Conservation (phyloP, 768 basidiomycete species). For the Leucogyrophana mollusca region DNA sequence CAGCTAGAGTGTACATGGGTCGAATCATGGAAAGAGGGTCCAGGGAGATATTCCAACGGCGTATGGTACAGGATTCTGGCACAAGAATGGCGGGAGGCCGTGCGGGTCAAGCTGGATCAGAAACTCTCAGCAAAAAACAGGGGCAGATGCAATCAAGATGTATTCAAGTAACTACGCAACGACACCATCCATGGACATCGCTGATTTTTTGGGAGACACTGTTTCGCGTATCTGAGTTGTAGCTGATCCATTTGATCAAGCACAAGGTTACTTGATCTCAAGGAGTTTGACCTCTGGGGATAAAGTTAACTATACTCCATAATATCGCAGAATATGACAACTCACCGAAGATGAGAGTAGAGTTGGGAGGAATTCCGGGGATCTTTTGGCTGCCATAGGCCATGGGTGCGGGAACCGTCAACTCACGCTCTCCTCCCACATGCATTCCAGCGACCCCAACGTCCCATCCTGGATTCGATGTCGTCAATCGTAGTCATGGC, state of each 20-base stretch:
- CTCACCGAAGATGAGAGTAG: constrained; percentile 82
- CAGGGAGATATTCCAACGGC: too few species aligned
- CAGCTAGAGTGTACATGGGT: too few species aligned
- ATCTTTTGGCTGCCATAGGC: constrained; percentile 69
- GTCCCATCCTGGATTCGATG: constrained; percentile 69
- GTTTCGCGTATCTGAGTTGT: too few species aligned
- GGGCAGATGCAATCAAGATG: too few species aligned
- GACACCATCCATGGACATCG: too few species aligned
- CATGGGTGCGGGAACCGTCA: constrained; percentile 71
- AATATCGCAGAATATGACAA: constrained; percentile 8
- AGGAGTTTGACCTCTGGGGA: constrained; percentile 68
- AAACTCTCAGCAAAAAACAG: constrained; percentile 11
- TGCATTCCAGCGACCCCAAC: constrained; percentile 92
- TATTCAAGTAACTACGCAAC: too few species aligned
- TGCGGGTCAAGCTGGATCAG: constrained; percentile 33
- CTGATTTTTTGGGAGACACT: too few species aligned
- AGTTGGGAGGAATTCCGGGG: constrained; percentile 68
- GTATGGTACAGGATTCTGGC: too few species aligned
- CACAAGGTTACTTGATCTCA: constrained; percentile 55
- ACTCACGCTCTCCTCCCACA: constrained; percentile 80
- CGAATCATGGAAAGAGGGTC: too few species aligned
- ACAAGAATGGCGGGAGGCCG: too few species aligned
- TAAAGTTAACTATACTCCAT: neutral
- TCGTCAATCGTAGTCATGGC: neutral
- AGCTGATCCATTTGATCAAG: neutral